A percentile compares a stretch with the other conserved stretches of the same genome.
Evolutionary conservation across 2,329 filamentous ascomycete species (phyloP).

Genomic region (Penicillium glabrum): DNA sequence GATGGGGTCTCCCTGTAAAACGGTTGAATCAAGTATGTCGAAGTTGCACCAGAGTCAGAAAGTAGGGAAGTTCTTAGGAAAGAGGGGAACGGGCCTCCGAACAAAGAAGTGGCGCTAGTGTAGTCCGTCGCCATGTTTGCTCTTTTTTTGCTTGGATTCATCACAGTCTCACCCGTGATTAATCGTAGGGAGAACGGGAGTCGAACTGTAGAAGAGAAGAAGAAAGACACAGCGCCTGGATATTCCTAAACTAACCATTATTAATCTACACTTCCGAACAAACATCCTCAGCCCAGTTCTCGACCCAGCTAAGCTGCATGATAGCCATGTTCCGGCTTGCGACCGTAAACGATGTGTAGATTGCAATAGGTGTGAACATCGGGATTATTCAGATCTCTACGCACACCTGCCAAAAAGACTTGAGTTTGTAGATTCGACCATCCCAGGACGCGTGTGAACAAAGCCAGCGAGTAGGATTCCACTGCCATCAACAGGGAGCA

Average conservation of each 20-base stretch:
- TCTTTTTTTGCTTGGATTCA: neutral
- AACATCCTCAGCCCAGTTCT: conserved; percentile 25
- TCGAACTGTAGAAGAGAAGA: neutral
- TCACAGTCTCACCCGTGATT: neutral
- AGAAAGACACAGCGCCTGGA: neutral
- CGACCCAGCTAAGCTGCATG: conserved; percentile 6
- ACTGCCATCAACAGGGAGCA: conserved; percentile 32
- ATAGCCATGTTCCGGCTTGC: conserved; percentile 32
- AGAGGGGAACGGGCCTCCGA: neutral
- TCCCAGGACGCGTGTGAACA: conserved; percentile 34
- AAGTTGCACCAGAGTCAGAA: conserved; percentile 2
- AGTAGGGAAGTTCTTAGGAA: neutral
- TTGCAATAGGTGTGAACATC: conserved; percentile 38
- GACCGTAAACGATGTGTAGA: conserved; percentile 33
- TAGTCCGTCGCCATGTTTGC: neutral
- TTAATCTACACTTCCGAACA: conserved; percentile 1
- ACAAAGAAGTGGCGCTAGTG: neutral
- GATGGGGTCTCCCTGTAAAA: neutral
- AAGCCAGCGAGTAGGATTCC: conserved; percentile 31
- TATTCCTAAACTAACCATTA: neutral
- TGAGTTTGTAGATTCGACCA: conserved; percentile 41
- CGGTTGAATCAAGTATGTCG: neutral
- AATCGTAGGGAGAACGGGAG: neutral
- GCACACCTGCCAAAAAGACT: conserved; percentile 39
- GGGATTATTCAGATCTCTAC: conserved; percentile 38